Evolutionary conservation across 306 rosid species (phyloP).

Genomic region (Malus sylvestris): DNA sequence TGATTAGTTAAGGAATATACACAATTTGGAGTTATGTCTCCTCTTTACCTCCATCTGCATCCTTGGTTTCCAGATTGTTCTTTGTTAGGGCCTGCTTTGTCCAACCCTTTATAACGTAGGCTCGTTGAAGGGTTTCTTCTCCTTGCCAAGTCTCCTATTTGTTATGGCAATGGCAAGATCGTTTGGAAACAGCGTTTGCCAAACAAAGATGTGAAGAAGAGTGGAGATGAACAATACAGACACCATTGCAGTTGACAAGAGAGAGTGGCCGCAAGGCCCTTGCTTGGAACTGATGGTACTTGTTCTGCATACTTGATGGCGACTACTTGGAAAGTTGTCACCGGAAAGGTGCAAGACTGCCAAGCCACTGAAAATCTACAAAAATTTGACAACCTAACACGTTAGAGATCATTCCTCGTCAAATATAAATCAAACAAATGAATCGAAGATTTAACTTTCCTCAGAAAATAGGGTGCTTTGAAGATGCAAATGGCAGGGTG

Average conservation of each 20-base stretch:
- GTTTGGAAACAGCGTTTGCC: slow-evolving; percentile 78
- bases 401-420: background rate
- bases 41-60: slow-evolving; percentile 19
- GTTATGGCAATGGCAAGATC: slow-evolving; percentile 86
- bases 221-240: slow-evolving; percentile 53
- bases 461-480: slow-evolving; percentile 60
- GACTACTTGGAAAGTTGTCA: slow-evolving; percentile 77
- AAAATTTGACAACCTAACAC: background rate
- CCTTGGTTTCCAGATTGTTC: slow-evolving; percentile 35
- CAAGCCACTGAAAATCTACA: slow-evolving; percentile 85
- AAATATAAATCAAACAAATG: no score
- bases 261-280: slow-evolving; percentile 59
- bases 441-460: background rate
- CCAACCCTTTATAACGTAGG: slow-evolving; percentile 75
- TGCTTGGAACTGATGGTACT: slow-evolving; percentile 58
- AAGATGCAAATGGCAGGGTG: slow-evolving; percentile 63
- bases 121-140: slow-evolving; percentile 57
- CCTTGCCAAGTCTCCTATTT: slow-evolving; percentile 47
- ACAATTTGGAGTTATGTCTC: slow-evolving; percentile 7
- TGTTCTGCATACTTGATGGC: slow-evolving; percentile 74
- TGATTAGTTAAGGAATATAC: slow-evolving; percentile 17
- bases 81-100: slow-evolving; percentile 69
- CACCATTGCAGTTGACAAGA: slow-evolving; percentile 73
- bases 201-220: slow-evolving; percentile 70
- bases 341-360: slow-evolving; percentile 89